phyloP scores from a whole-genome alignment of 495 filamentous ascomycete species.

The Penicillium ucsense region DNA sequence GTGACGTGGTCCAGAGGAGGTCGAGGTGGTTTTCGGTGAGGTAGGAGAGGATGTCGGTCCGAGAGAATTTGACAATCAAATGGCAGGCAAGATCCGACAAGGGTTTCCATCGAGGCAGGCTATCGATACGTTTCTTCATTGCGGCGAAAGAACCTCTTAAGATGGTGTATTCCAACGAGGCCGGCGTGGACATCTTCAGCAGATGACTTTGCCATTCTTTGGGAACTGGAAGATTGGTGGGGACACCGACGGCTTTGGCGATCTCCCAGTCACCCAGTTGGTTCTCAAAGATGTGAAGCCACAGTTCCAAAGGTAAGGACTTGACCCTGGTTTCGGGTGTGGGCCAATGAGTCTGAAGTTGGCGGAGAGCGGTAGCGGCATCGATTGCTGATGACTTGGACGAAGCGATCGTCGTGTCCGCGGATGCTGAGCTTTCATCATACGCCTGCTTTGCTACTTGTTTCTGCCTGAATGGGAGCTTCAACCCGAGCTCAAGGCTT shows the following conservation, averaged over 20 bases:
- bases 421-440: too few relatives aligned
- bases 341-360: constrained; percentile 20
- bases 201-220: constrained; percentile 57
- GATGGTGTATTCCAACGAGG: constrained; percentile 69
- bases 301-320: constrained; percentile 70
- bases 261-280: constrained; percentile 79
- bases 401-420: constrained; percentile 19
- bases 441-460: not conserved
- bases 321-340: constrained; percentile 13
- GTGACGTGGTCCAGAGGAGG: constrained; percentile 74
- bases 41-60: constrained; percentile 67
- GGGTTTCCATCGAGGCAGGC: constrained; percentile 57
- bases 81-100: constrained; percentile 74
- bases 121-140: constrained; percentile 57
- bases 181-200: constrained; percentile 40
- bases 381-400: constrained; percentile 51
- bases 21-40: constrained; percentile 69
- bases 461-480: constrained; percentile 14
- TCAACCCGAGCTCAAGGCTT: constrained; percentile 49
- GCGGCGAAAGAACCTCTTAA: constrained; percentile 58
- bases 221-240: constrained; percentile 64
- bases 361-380: constrained; percentile 45
- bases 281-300: constrained; percentile 77
- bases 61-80: constrained; percentile 82
- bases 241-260: constrained; percentile 67